A percentile compares a stretch with the other conserved stretches of the same genome.
phyloP scores from a whole-genome alignment of 371 early-diverging fungal genomes.

The Mortierella sp. region DNA sequence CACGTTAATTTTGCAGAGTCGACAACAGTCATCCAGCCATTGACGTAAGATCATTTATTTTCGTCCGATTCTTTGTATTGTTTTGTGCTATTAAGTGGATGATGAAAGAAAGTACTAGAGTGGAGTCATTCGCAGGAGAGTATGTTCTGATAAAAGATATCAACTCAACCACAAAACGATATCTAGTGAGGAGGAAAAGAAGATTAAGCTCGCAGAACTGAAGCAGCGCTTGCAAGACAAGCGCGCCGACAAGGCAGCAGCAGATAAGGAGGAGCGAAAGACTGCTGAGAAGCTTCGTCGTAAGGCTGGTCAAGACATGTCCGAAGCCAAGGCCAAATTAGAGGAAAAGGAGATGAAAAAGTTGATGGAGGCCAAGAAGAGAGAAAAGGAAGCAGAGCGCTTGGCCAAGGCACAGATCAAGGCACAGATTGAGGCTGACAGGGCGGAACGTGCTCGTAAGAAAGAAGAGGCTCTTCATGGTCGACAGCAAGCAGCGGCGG shows the following conservation, averaged over 20 bases:
- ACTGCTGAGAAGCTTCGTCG: constrained; percentile 81
- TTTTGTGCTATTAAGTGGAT: background rate
- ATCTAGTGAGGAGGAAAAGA: constrained; percentile 79
- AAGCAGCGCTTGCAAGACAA: constrained; percentile 77
- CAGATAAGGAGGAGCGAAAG: constrained; percentile 78
- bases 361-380: constrained; percentile 74
- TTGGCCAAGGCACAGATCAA: constrained; percentile 81
- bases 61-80: background rate
- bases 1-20: constrained; percentile 92
- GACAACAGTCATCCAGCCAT: constrained; percentile 82
- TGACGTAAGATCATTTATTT: constrained; percentile 57
- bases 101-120: background rate
- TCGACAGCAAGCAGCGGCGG: constrained; percentile 39
- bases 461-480: constrained; percentile 33
- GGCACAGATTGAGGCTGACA: constrained; percentile 90
- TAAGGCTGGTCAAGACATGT: constrained; percentile 83
- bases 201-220: constrained; percentile 78
- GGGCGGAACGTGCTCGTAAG: constrained; percentile 71
- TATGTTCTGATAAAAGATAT: too few species aligned
- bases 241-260: constrained; percentile 68
- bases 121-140: too few species aligned
- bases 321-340: constrained; percentile 74
- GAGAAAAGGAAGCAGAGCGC: constrained; percentile 85
- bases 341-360: constrained; percentile 82
- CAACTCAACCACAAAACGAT: background rate